Percentiles rank a stretch among this genome's conserved stretches.
Evolutionary conservation across 2,329 filamentous ascomycete genomes (phyloP).

Genomic region (Diaporthe vaccinii): DNA sequence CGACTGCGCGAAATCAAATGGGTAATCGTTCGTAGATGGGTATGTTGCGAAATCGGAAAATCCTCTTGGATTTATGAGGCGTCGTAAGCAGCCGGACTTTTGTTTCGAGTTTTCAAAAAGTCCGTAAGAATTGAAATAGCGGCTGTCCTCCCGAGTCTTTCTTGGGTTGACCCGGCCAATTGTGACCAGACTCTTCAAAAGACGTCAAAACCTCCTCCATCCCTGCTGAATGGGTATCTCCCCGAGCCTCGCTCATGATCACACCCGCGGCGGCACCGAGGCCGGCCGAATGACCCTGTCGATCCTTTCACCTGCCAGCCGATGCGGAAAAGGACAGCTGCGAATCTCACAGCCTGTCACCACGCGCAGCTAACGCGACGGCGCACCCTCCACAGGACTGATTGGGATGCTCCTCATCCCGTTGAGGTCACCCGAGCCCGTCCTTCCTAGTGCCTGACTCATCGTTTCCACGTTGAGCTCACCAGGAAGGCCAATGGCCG

Average conservation of each 20-base stretch:
- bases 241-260: not conserved
- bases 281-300: constrained; percentile 1
- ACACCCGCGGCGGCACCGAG: constrained; percentile 13
- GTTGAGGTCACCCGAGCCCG: constrained; percentile 84
- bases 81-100: constrained; percentile 29
- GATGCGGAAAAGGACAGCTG: constrained; percentile 17
- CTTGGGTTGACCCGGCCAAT: constrained; percentile 1
- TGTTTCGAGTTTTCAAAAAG: constrained; percentile 14
- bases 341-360: constrained; percentile 20
- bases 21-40: constrained; percentile 40
- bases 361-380: constrained; percentile 44
- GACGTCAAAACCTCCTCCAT: not conserved
- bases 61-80: constrained; percentile 1
- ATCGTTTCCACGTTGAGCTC: constrained; percentile 95
- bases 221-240: not conserved
- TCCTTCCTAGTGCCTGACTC: constrained; percentile 88
- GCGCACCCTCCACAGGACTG: constrained; percentile 66
- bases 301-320: not conserved
- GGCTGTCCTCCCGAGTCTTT: not conserved
- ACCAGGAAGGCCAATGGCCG: constrained; percentile 50
- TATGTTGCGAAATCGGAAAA: constrained; percentile 32
- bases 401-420: constrained; percentile 67
- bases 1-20: constrained; percentile 36
- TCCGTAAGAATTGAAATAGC: constrained; percentile 28
- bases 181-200: constrained; percentile 10